Conservation (phyloP, 148 eudicot genomes). For the Dysphania ambrosioides region DNA sequence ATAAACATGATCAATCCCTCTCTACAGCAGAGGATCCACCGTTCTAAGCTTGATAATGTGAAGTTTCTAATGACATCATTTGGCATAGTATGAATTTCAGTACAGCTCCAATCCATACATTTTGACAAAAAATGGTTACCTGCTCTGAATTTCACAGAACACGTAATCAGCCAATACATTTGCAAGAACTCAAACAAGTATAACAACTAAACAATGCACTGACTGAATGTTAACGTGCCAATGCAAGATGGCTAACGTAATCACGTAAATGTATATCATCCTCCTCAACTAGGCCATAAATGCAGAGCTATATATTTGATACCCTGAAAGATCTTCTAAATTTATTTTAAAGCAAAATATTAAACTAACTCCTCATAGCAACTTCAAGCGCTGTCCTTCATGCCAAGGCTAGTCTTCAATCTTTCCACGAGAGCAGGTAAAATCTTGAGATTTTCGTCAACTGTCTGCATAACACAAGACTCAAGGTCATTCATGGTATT, state of each 20-base stretch:
- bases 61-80: too few relatives aligned
- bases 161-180: neutral
- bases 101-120: too few relatives aligned
- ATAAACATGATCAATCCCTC: too few relatives aligned
- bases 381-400: constrained; percentile 32
- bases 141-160: neutral
- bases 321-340: neutral
- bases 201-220: neutral
- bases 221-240: neutral
- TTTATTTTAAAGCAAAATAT: neutral
- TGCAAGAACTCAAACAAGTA: neutral
- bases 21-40: too few relatives aligned
- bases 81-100: too few relatives aligned
- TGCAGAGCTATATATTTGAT: neutral
- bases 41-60: too few relatives aligned
- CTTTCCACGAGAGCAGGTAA: constrained; percentile 60
- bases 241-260: neutral
- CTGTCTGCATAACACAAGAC: constrained; percentile 61
- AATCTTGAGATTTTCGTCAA: constrained; percentile 56
- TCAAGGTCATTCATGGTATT: constrained; percentile 57
- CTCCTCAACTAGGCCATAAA: neutral
- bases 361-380: neutral
- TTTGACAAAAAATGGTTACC: neutral
- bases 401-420: constrained; percentile 59
- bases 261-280: neutral